Evolutionary conservation across 495 filamentous ascomycete genomes (phyloP), one percentile per base, ranked within the genome.

Genomic region (Aspergillus hancockii): DNA sequence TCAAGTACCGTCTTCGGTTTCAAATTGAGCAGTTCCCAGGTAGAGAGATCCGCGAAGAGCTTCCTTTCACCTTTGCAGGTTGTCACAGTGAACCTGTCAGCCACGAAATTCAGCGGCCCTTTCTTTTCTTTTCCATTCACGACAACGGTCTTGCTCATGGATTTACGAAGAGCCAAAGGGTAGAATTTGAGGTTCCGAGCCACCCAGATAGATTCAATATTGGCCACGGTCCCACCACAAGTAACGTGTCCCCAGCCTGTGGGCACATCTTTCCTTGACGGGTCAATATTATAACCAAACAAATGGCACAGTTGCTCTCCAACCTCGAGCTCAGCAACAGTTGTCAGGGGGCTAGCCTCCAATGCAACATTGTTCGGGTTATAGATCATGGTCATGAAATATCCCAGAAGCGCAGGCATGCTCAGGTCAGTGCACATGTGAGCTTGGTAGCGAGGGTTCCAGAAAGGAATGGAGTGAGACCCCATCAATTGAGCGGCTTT

Each of bases 141-240:
- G 4, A 21, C 8, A 2, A 43, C 40, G 5, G 18, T 21, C 7
- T 60, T 59, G 18, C 69, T 63, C 22, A 80, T 76, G 7, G 79
- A 75, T 21, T 64, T 55, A 4, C 58, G 50, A 22, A 81, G 55
- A 6, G 78, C 70, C 28, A 78, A 63, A 1, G 79, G 76, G 54
- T 80, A 81, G 61, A 77, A 80, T 43, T 80, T 81, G 40, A 81
- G 61, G 40, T 80, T 82, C 14, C 78, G 72, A 18, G 77, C 75
- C 71, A 60, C 69, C 78, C 73, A 81, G 9, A 80, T 62, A 5
- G 77, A 69, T 58, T 81, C 79, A 0, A 81, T 56, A 54, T 81
- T 82, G 3, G 79, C 79, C 1, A 80, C 74, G 6, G 75, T 72
- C 2, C 78, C 78, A 52, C 65, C 78, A 49, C 69, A 74, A 12